A percentile compares a stretch with the other conserved stretches of the same genome.
Evolutionary conservation across 2,329 filamentous ascomycete species (phyloP).

Genomic region (Penicillium griseofulvum): DNA sequence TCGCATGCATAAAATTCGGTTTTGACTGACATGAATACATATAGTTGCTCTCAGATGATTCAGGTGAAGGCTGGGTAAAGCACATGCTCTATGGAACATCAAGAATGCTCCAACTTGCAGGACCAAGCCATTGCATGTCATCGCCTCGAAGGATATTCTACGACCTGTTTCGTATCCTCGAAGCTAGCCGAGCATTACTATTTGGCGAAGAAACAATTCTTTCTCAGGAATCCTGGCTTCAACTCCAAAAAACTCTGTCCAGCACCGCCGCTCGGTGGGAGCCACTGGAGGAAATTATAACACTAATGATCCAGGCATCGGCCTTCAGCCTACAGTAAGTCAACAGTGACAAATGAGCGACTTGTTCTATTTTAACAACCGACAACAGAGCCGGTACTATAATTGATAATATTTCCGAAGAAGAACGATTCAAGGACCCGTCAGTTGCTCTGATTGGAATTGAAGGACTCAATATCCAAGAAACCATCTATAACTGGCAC

Average conservation of each 20-base stretch:
- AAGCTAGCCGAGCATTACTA: conserved; percentile 5
- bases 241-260: not conserved
- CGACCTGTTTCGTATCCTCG: conserved; percentile 7
- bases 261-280: not conserved
- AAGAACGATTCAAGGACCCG: not conserved
- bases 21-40: not conserved
- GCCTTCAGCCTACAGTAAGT: not conserved
- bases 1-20: not conserved
- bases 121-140: conserved; percentile 2
- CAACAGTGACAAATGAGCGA: not conserved
- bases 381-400: not conserved
- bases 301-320: not conserved
- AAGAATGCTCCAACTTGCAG: conserved; percentile 6
- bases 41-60: conserved; percentile 3
- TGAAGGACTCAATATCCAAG: not conserved
- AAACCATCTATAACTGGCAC: not conserved
- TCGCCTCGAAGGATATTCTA: conserved; percentile 2
- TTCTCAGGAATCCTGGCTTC: not conserved
- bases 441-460: not conserved
- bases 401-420: not conserved
- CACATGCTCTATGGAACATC: conserved; percentile 10
- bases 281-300: not conserved
- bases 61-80: conserved; percentile 7
- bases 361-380: not conserved
- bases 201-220: conserved; percentile 7